These are phyloP conservation scores for Flaveria ramosissima DNA, from an alignment of 129 eudicot species.

Conservation along the genomic window DNA sequence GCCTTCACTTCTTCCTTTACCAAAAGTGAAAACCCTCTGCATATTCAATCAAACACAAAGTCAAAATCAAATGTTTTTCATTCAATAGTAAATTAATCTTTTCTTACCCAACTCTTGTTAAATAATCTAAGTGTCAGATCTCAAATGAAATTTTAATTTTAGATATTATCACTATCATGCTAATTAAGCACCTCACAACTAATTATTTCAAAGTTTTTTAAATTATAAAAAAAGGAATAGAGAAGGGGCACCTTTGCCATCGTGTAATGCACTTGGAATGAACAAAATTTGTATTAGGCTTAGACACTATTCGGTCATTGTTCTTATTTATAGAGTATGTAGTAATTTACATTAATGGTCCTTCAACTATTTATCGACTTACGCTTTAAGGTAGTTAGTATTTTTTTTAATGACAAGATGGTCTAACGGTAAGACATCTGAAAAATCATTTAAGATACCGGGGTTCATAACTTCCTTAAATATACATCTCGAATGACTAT, in stretches of 20 bases:
- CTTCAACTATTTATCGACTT: constrained; percentile 15
- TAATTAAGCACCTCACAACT: too few relatives aligned
- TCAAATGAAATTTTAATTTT: too few relatives aligned
- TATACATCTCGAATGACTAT: too few relatives aligned
- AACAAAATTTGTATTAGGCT: constrained; percentile 16
- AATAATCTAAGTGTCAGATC: too few relatives aligned
- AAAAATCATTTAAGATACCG: too few relatives aligned
- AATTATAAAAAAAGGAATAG: not conserved
- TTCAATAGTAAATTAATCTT: not conserved
- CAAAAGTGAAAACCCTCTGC: constrained; percentile 89
- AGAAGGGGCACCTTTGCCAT: constrained; percentile 31
- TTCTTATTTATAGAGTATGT: constrained; percentile 32
- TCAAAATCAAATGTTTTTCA: not conserved
- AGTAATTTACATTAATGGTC: constrained; percentile 6
- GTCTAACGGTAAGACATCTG: too few relatives aligned
- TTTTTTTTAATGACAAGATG: too few relatives aligned
- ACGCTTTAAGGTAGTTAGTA: not conserved
- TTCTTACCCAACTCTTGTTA: not conserved
- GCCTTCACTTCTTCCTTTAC: constrained; percentile 96
- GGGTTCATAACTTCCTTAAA: too few relatives aligned
- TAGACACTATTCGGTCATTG: not conserved
- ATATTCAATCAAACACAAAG: constrained; percentile 19
- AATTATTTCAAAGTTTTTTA: too few relatives aligned
- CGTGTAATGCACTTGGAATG: constrained; percentile 4
- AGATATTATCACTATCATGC: too few relatives aligned